phyloP scores from a whole-genome alignment of 208 protist species.

The Histomonas meleagridis region DNA sequence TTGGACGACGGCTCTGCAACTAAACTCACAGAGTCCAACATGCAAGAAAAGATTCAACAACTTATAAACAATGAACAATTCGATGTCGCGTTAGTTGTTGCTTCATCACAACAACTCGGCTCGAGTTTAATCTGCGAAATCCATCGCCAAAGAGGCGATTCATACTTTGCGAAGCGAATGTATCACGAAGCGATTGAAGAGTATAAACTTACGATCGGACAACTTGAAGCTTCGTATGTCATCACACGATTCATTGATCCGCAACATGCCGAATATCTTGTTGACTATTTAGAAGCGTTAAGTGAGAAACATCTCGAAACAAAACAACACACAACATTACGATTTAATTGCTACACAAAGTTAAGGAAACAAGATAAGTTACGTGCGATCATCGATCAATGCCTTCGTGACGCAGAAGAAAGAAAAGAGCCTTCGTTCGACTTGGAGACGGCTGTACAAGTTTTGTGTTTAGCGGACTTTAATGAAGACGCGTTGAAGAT shows the following conservation, averaged over 20 bases:
- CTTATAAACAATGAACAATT: background rate
- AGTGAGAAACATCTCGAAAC: background rate
- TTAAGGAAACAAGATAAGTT: background rate
- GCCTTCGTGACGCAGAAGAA: background rate
- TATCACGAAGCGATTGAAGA: background rate
- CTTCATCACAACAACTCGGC: background rate
- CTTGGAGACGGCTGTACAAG: conserved; percentile 13
- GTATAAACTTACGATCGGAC: background rate
- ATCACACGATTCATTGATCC: conserved; percentile 15
- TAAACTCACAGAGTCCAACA: background rate
- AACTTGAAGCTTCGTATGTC: conserved; percentile 1
- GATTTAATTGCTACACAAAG: conserved; percentile 36
- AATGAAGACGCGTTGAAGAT: background rate
- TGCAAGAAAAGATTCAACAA: background rate
- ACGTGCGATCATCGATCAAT: background rate
- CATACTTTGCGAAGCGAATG: background rate
- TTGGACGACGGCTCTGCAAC: background rate
- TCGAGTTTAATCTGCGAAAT: background rate
- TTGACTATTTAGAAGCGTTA: background rate
- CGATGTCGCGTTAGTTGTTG: background rate
- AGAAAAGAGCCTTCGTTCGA: background rate
- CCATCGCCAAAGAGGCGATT: background rate
- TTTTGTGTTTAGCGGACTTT: background rate
- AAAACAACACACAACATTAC: conserved; percentile 33
- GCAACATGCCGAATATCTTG: background rate